Conservation (phyloP, 768 basidiomycete genomes). For the Gelatoporia subvermispora region DNA sequence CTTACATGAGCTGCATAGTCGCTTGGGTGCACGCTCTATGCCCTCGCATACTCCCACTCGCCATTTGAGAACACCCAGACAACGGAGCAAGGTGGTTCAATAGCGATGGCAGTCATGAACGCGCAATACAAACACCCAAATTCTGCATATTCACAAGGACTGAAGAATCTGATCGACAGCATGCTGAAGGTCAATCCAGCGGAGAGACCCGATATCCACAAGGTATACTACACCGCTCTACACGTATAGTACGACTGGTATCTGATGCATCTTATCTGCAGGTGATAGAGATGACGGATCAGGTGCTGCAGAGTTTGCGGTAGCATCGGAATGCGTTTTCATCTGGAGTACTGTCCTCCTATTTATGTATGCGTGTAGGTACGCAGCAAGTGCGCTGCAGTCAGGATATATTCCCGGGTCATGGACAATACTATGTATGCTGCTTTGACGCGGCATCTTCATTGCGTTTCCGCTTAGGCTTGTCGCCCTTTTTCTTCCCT, state of each 20-base stretch:
- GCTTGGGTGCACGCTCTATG: slow-evolving; percentile 91
- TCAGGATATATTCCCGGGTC: neutral
- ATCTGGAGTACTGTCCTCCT: slow-evolving; percentile 4
- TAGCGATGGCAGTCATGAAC: slow-evolving; percentile 95
- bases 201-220: slow-evolving; percentile 80
- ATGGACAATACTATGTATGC: slow-evolving; percentile 13
- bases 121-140: slow-evolving; percentile 89
- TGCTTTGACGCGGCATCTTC: slow-evolving; percentile 2
- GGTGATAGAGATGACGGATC: slow-evolving; percentile 66
- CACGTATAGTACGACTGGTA: neutral
- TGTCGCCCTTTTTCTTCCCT: neutral
- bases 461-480: slow-evolving; percentile 6
- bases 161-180: slow-evolving; percentile 75
- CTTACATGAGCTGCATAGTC: slow-evolving; percentile 48
- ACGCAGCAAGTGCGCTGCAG: slow-evolving; percentile 2
- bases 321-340: slow-evolving; percentile 1
- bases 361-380: neutral
- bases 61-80: slow-evolving; percentile 93
- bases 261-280: slow-evolving; percentile 20
- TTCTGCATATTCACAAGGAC: slow-evolving; percentile 81
- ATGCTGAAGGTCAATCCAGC: slow-evolving; percentile 82
- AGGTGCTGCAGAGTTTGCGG: slow-evolving; percentile 55
- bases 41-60: slow-evolving; percentile 91
- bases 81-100: slow-evolving; percentile 91
- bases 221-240: slow-evolving; percentile 41